phyloP scores from a whole-genome alignment of 2,329 filamentous ascomycete species.

The Beauveria sp. region DNA sequence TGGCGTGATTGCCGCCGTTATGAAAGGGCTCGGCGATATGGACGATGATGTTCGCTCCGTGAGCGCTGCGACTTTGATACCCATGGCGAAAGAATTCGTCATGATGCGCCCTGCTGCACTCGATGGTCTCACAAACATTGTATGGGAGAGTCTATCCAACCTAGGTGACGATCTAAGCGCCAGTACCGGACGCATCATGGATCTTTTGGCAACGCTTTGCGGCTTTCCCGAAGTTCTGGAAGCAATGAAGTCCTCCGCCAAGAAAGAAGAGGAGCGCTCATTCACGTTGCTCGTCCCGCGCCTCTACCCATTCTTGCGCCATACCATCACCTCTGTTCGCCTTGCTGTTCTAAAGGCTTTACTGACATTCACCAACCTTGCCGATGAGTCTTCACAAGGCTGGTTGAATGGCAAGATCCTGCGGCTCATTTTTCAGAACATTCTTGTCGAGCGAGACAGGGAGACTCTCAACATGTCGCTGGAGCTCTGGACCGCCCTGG shows the following conservation, averaged over 20 bases:
- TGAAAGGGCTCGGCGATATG: conserved; percentile 83
- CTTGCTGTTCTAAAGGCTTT: conserved; percentile 88
- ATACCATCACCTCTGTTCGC: conserved; percentile 93
- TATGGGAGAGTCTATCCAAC: conserved; percentile 95
- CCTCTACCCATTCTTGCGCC: conserved; percentile 89
- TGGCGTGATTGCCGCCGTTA: conserved; percentile 83
- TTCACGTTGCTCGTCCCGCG: conserved; percentile 89
- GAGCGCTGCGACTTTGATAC: conserved; percentile 93
- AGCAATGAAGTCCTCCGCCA: conserved; percentile 87
- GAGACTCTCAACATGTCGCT: conserved; percentile 75
- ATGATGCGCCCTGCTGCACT: conserved; percentile 71
- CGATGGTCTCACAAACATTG: conserved; percentile 79
- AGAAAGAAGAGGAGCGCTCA: conserved; percentile 74
- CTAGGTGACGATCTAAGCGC: conserved; percentile 95
- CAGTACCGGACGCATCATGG: conserved; percentile 97
- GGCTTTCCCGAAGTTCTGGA: conserved; percentile 87
- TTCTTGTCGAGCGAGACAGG: conserved; percentile 85
- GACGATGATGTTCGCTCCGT: conserved; percentile 97
- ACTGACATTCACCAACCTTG: conserved; percentile 84
- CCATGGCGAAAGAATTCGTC: conserved; percentile 92
- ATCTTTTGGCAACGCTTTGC: conserved; percentile 89
- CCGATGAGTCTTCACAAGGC: conserved; percentile 68
- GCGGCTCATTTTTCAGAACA: conserved; percentile 86
- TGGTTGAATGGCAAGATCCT: conserved; percentile 91
- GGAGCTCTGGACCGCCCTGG: conserved; percentile 76